phyloP scores from a whole-genome alignment of 2,329 filamentous ascomycete genomes.

The Colletotrichum filicis region DNA sequence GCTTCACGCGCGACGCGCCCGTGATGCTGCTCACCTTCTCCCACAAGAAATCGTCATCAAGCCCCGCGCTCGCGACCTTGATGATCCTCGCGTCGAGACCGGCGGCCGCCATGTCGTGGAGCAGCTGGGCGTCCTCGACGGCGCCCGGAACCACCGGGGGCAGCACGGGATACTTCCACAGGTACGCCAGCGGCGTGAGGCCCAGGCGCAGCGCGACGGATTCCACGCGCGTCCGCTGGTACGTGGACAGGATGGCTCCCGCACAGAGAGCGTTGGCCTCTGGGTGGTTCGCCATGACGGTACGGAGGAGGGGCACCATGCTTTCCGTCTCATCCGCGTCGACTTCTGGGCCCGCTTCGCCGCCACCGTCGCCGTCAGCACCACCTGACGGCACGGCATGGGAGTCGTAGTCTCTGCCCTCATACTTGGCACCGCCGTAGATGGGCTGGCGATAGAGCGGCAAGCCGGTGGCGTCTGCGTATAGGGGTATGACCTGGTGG shows the following conservation, averaged over 20 bases:
- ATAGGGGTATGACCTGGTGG: slow-evolving; percentile 86
- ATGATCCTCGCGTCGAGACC: slow-evolving; percentile 91
- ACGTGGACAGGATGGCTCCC: slow-evolving; percentile 93
- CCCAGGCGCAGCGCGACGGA: slow-evolving; percentile 88
- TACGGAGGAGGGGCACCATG: slow-evolving; percentile 78
- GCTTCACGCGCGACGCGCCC: slow-evolving; percentile 59
- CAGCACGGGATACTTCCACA: slow-evolving; percentile 91
- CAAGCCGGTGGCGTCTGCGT: slow-evolving; percentile 80
- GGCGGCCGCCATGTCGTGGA: slow-evolving; percentile 83
- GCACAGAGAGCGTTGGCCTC: slow-evolving; percentile 88
- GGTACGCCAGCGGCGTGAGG: slow-evolving; percentile 82
- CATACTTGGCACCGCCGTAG: slow-evolving; percentile 75
- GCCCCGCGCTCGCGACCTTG: slow-evolving; percentile 91
- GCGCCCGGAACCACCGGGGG: slow-evolving; percentile 55
- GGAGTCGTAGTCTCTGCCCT: slow-evolving; percentile 74
- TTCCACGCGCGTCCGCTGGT: slow-evolving; percentile 96
- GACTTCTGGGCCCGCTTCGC: slow-evolving; percentile 21
- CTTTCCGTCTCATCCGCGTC: slow-evolving; percentile 88
- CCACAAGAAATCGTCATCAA: slow-evolving; percentile 86
- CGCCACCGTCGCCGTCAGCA: not conserved
- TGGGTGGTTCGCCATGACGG: slow-evolving; percentile 76
- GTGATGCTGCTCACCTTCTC: slow-evolving; percentile 74
- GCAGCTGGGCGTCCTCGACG: slow-evolving; percentile 64
- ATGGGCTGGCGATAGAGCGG: slow-evolving; percentile 88
- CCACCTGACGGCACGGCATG: slow-evolving; percentile 38